Evolutionary conservation across 2,329 filamentous ascomycete genomes (phyloP), one percentile per base, ranked within the genome.

Genomic region (Reticulascus tulasneorum): DNA sequence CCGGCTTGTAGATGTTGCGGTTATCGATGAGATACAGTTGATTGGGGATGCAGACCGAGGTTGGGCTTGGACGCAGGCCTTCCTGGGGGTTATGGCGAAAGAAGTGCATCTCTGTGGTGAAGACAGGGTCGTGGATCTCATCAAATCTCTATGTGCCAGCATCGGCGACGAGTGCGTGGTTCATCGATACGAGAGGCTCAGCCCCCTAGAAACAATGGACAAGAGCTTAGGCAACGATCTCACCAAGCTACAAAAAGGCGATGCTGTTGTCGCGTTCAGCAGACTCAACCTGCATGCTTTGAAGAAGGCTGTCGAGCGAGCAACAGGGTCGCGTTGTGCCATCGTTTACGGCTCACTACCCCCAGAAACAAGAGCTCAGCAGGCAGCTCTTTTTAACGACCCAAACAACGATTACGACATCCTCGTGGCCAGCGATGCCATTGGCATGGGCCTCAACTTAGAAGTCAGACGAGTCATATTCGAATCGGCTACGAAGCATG

Each of bases 11-110:
- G 91, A 97, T 26, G 90, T 98, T 23, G 91, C 88, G 2, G 91
- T 98, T 47, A 91, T 98, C 45, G 93, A 98, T 55, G 93, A 98
- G 65, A 97, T 98, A 38, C 93, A 98, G 62, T 97, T 98, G 93
- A 87, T 98, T 48, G 82, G 79, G 12, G 82, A 89, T 51, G 44
- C 58, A 0, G 78, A 87, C 1, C 82, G 93, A 49, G 93, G 94
- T 2, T 94, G 85, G 82, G 90, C 89, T 3, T 98, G 93, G 93
- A 95, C 90, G 2, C 79, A 89, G 50, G 93, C 93, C 3, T 70
- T 97, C 11, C 69, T 98, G 6, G 93, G 93, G 23, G 73, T 95
- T 1, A 82, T 85, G 60, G 93, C 88, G 5, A 83, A 82, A 49
- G 93, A 98, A 55, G 70, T 98, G 6, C 93, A 98, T 62, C 72